Evolutionary conservation across 352 stramenopile species (phyloP).

Genomic region (Pythium periplocum): DNA sequence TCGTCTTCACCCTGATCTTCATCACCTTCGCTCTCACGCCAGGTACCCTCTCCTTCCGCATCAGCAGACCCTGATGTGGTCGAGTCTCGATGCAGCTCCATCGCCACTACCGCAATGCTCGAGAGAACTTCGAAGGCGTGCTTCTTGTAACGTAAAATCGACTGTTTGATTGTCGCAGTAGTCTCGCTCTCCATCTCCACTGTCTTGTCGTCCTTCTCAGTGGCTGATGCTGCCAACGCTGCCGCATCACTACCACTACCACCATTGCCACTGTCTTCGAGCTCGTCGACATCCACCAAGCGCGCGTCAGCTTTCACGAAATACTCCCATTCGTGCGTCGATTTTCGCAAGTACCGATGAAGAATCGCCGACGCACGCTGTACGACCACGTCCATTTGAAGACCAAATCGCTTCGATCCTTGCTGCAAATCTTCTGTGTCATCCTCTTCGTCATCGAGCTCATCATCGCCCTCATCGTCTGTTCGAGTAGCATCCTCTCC

Average conservation of each 20-base stretch:
- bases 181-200: conserved; percentile 67
- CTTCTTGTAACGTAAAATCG: conserved; percentile 72
- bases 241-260: not conserved
- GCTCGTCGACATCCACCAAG: conserved; percentile 56
- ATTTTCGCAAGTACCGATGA: conserved; percentile 55
- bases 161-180: conserved; percentile 50
- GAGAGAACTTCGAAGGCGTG: conserved; percentile 73
- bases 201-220: conserved; percentile 84
- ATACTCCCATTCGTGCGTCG: conserved; percentile 41
- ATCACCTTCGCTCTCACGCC: not conserved
- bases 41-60: not conserved
- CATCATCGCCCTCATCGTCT: conserved; percentile 5
- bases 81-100: conserved; percentile 31
- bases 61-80: conserved; percentile 3
- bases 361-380: conserved; percentile 41
- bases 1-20: conserved; percentile 17
- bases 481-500: conserved; percentile 9
- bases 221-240: not conserved
- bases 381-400: conserved; percentile 63
- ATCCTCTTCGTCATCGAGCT: conserved; percentile 6
- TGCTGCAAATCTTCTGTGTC: conserved; percentile 1
- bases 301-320: conserved; percentile 54
- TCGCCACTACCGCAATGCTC: conserved; percentile 39
- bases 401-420: not conserved
- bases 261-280: conserved; percentile 42